These are phyloP conservation scores for Bipolaris oryzae DNA, from an alignment of 2,329 filamentous ascomycete species.

Conservation along the genomic window DNA sequence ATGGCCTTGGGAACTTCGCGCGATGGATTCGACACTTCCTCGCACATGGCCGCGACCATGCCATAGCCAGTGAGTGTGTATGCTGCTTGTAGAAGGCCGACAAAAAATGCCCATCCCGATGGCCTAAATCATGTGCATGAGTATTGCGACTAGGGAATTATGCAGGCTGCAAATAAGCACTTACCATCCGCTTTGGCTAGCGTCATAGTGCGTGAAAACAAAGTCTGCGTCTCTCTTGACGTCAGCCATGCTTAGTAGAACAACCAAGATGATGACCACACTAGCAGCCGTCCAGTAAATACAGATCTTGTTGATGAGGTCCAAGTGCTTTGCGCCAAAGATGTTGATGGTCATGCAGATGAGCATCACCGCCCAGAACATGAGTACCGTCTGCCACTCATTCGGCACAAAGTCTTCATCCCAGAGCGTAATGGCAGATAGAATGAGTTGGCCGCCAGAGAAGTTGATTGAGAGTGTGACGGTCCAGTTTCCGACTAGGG, in stretches of 20 bases:
- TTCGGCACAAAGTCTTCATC: constrained; percentile 71
- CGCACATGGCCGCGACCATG: constrained; percentile 74
- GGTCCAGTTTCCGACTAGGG: constrained; percentile 76
- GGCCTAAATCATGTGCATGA: constrained; percentile 52
- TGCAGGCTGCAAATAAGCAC: constrained; percentile 15
- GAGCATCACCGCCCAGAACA: constrained; percentile 74
- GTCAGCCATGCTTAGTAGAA: constrained; percentile 66
- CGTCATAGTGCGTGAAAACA: constrained; percentile 72
- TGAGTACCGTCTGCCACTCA: constrained; percentile 71
- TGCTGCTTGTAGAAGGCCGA: constrained; percentile 69
- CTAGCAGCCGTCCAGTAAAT: constrained; percentile 73
- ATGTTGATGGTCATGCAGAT: constrained; percentile 69
- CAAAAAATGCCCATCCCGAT: constrained; percentile 73
- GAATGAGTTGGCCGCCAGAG: constrained; percentile 66
- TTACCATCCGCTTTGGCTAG: constrained; percentile 67
- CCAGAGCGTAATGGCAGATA: constrained; percentile 72
- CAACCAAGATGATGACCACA: constrained; percentile 72
- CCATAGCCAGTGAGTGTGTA: constrained; percentile 70
- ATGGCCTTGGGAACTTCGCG: constrained; percentile 74
- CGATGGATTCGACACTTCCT: constrained; percentile 72
- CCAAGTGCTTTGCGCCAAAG: constrained; percentile 66
- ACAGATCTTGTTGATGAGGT: constrained; percentile 74
- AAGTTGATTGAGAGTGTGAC: constrained; percentile 70
- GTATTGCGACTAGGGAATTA: not conserved
- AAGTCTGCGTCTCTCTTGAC: constrained; percentile 64